phyloP scores from a whole-genome alignment of 805 yeast genomes.

The Cyberlindnera xylosilytica region DNA sequence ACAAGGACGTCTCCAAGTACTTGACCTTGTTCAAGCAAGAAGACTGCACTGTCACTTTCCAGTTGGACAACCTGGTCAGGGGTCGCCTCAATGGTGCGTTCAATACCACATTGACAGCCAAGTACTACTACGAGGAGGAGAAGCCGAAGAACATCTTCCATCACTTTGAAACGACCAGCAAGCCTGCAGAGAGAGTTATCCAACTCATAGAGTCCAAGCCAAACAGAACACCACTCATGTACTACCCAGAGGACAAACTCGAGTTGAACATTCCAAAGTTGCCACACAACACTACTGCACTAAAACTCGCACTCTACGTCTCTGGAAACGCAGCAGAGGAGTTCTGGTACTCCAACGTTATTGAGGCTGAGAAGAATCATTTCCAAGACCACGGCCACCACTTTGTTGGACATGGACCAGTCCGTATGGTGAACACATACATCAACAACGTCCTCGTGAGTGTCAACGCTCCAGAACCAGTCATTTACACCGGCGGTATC shows the following conservation, averaged over 20 bases:
- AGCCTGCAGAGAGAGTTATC: slow-evolving; percentile 21
- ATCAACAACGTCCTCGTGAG: slow-evolving; percentile 59
- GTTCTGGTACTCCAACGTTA: slow-evolving; percentile 70
- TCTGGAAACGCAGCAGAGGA: slow-evolving; percentile 82
- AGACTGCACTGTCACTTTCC: slow-evolving; percentile 45
- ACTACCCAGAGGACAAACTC: slow-evolving; percentile 41
- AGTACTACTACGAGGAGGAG: slow-evolving; percentile 41
- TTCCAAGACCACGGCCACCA: slow-evolving; percentile 39
- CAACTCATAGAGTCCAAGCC: slow-evolving; percentile 16
- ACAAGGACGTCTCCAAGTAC: slow-evolving; percentile 65
- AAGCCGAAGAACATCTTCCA: slow-evolving; percentile 14
- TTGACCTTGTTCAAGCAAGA: slow-evolving; percentile 43
- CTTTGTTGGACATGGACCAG: slow-evolving; percentile 65
- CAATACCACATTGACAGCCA: slow-evolving; percentile 46
- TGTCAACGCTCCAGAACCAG: slow-evolving; percentile 64
- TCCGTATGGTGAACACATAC: slow-evolving; percentile 61
- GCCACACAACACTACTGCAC: slow-evolving; percentile 50
- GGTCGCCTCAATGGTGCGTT: slow-evolving; percentile 59
- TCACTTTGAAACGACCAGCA: slow-evolving; percentile 21
- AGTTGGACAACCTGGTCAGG: slow-evolving; percentile 61
- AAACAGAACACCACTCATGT: slow-evolving; percentile 42
- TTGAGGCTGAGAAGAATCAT: slow-evolving; percentile 44
- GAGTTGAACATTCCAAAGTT: slow-evolving; percentile 42
- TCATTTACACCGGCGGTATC: slow-evolving; percentile 76
- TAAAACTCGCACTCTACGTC: slow-evolving; percentile 53